Evolutionary conservation across 148 eudicot species (phyloP).

Genomic region (Vaccinium darrowii): DNA sequence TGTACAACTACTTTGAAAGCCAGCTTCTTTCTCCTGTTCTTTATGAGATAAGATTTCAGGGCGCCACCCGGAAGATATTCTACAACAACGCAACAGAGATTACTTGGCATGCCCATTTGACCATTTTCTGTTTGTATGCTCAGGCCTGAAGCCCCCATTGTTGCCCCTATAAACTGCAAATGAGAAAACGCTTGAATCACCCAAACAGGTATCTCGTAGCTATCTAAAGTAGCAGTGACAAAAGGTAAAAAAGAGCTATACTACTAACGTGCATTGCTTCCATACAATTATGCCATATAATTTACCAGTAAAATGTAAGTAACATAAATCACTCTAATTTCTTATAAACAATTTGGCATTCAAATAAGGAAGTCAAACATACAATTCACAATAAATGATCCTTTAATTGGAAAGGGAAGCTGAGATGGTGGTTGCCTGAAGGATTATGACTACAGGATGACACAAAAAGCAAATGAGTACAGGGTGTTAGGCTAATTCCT

Average conservation of each 20-base stretch:
- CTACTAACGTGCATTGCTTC: not conserved
- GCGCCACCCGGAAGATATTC: slow-evolving; percentile 85
- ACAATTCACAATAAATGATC: not conserved
- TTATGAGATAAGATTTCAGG: slow-evolving; percentile 71
- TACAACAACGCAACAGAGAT: slow-evolving; percentile 78
- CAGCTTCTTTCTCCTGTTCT: slow-evolving; percentile 69
- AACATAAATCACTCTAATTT: not conserved
- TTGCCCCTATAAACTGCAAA: slow-evolving; percentile 83
- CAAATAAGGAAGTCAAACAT: not conserved
- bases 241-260: not conserved
- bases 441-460: not conserved
- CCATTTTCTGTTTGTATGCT: slow-evolving; percentile 75
- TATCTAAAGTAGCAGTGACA: not conserved
- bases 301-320: not conserved
- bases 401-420: not conserved
- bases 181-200: slow-evolving; percentile 4
- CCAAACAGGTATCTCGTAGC: not conserved
- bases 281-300: not conserved
- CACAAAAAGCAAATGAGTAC: not conserved
- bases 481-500: no score
- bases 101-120: slow-evolving; percentile 78
- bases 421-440: not conserved
- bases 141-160: slow-evolving; percentile 76
- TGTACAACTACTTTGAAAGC: slow-evolving; percentile 80
- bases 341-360: not conserved